Evolutionary conservation across 2,329 filamentous ascomycete genomes (phyloP), one percentile per base, ranked within the genome.

Genomic region (Neurospora sp.): DNA sequence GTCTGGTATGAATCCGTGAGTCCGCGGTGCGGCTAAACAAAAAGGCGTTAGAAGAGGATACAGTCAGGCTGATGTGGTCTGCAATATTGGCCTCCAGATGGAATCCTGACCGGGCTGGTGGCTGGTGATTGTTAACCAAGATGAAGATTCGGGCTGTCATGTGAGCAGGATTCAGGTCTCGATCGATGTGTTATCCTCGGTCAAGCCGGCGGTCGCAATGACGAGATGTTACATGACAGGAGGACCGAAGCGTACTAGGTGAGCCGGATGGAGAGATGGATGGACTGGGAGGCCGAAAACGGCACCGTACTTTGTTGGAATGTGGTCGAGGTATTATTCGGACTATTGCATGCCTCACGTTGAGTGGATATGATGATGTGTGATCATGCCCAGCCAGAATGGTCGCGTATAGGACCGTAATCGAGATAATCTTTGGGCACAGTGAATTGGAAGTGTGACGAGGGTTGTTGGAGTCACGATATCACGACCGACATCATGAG

Each of bases 11-110:
- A 57, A 57, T 57, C 46, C 46, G 46, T 33, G 46, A 57, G 69
- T 62, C 66, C 72, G 40, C 40, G 69, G 70, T 70, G 74, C 72
- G 74, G 73, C 74, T 76, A 75, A 75, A 74, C 73, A 70, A 66
- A 66, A 72, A 70, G 70, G 72, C 68, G 73, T 73, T 68, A 71
- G 33, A n/a, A 46, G 10, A 19, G 2, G 17, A 36, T 41, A 52
- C 67, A 15, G 33, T 57, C 12, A 17, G 46, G 46, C n/a, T 57
- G 23, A 57, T 57, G 46, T 62, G 52, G 52, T n/a, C 52, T 62
- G 52, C 52, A 17, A 36, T 8, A 28, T 36, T 66, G 74, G 73
- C 70, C 74, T 66, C 68, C 73, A 65, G 46, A 33, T 68, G 65
- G 37, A 69, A 69, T 43, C 66, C 65, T 66, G 69, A 12, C 67